Percentiles rank a stretch among this genome's conserved stretches.
Evolutionary conservation across 2,329 filamentous ascomycete species (phyloP).

Genomic region (Didymella pomorum): DNA sequence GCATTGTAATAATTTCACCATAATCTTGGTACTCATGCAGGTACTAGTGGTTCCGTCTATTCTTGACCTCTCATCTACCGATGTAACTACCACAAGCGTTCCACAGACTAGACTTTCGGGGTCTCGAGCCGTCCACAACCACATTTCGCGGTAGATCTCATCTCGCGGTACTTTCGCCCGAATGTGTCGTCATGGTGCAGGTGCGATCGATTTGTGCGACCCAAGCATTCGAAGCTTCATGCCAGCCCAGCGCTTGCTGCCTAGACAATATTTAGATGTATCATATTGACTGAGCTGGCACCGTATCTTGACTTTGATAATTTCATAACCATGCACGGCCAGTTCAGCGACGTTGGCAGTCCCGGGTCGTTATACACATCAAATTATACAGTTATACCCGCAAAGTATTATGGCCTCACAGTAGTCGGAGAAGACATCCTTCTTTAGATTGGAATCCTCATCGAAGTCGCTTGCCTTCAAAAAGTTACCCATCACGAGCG

Average conservation of each 20-base stretch:
- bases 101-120: background rate
- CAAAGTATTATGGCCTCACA: too few relatives aligned
- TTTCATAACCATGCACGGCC: too few relatives aligned
- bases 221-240: background rate
- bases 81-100: background rate
- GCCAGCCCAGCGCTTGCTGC: too few relatives aligned
- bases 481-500: too few relatives aligned
- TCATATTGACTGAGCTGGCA: background rate
- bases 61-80: background rate
- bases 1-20: background rate
- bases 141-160: background rate
- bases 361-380: background rate
- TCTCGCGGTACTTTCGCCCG: background rate
- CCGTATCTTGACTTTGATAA: background rate
- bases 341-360: background rate
- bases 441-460: too few relatives aligned
- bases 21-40: background rate
- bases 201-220: background rate
- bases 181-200: background rate
- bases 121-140: background rate
- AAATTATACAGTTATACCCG: too few relatives aligned
- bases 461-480: too few relatives aligned
- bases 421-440: too few relatives aligned
- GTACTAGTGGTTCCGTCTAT: constrained; percentile 2
- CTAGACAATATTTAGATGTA: too few relatives aligned